Evolutionary conservation across 176 grass and related monocot species (phyloP).

Genomic region (Zea luxurians): DNA sequence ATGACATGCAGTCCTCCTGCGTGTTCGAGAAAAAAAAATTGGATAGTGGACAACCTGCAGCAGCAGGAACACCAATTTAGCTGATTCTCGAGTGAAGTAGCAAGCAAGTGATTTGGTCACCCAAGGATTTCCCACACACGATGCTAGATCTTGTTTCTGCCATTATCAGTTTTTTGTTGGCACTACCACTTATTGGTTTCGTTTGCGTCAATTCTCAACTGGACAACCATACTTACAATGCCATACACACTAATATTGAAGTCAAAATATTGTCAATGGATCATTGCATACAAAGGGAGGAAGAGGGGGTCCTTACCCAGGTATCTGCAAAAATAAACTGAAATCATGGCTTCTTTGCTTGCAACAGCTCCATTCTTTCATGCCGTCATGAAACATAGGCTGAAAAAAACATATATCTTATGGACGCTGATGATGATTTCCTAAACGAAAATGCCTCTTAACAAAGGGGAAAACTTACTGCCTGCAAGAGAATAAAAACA

Average conservation of each 20-base stretch:
- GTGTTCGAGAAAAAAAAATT: too few relatives aligned
- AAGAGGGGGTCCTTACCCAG: slow-evolving; percentile 60
- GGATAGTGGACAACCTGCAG: background rate
- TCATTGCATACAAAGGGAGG: slow-evolving; percentile 2
- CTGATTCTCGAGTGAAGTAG: too few relatives aligned
- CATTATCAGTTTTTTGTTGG: background rate
- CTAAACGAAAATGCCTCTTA: slow-evolving; percentile 35
- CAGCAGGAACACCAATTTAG: too few relatives aligned
- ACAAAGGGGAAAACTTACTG: slow-evolving; percentile 56
- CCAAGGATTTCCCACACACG: background rate
- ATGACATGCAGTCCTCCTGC: too few relatives aligned
- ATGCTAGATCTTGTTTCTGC: background rate
- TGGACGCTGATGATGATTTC: slow-evolving; percentile 25
- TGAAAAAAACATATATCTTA: slow-evolving; percentile 49
- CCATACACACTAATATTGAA: background rate
- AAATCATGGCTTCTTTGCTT: slow-evolving; percentile 99
- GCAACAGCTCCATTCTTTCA: slow-evolving; percentile 99
- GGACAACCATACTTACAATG: background rate
- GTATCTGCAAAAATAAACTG: slow-evolving; percentile 96
- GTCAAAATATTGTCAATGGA: background rate
- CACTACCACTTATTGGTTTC: background rate
- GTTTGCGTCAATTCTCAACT: background rate
- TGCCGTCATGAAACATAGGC: slow-evolving; percentile 92
- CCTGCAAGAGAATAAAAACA: slow-evolving; percentile 54
- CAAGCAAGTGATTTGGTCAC: background rate